Evolutionary conservation across 2,329 filamentous ascomycete genomes (phyloP).

Genomic region (Colletotrichum paranaense): DNA sequence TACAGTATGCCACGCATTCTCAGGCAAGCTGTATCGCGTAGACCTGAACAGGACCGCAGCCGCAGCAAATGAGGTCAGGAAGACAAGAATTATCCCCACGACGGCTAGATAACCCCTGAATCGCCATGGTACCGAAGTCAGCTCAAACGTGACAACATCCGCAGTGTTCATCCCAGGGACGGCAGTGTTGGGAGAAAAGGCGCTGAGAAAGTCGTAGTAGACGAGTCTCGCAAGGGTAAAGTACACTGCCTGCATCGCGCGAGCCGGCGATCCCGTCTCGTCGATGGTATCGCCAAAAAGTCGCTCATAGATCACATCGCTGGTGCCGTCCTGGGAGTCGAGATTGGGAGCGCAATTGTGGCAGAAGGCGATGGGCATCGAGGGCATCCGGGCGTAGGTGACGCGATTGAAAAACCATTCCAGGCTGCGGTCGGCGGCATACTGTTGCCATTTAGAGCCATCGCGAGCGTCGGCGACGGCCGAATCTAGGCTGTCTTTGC

Average conservation of each 20-base stretch:
- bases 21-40: background rate
- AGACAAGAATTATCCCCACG: background rate
- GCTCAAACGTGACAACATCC: background rate
- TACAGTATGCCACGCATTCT: constrained; percentile 12
- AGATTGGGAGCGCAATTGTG: background rate
- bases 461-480: background rate
- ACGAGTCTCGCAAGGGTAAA: background rate
- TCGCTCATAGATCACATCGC: background rate
- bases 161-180: background rate
- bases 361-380: background rate
- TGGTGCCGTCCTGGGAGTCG: background rate
- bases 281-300: background rate
- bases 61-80: background rate
- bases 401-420: background rate
- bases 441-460: background rate
- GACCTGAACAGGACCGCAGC: background rate
- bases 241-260: background rate
- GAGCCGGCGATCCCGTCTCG: constrained; percentile 1
- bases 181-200: background rate
- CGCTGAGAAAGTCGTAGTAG: background rate
- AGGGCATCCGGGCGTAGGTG: background rate
- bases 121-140: background rate
- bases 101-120: background rate
- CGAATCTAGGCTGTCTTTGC: background rate
- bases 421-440: background rate